Percentiles rank a stretch among this genome's conserved stretches.
phyloP scores from a whole-genome alignment of 495 filamentous ascomycete genomes.

The Annulohypoxylon bovei region DNA sequence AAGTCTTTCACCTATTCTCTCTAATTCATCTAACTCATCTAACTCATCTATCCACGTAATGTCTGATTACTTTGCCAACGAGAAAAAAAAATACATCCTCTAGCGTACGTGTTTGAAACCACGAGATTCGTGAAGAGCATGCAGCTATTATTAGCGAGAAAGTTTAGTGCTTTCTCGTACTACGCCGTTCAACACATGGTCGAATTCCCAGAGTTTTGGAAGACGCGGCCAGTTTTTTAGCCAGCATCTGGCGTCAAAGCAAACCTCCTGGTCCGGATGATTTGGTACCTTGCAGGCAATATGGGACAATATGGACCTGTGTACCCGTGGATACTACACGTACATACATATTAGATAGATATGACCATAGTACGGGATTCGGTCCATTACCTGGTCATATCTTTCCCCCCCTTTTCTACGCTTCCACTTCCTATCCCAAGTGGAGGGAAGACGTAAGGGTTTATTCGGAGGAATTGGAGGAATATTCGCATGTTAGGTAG shows the following conservation, averaged over 20 bases:
- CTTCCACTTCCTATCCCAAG: conserved; percentile 15
- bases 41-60: conserved; percentile 21
- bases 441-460: conserved; percentile 31
- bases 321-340: not conserved
- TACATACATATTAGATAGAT: not conserved
- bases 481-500: conserved; percentile 31
- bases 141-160: conserved; percentile 37
- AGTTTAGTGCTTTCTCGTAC: conserved; percentile 27
- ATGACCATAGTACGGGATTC: not conserved
- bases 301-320: conserved; percentile 8
- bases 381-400: not conserved
- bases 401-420: conserved; percentile 15
- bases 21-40: not conserved
- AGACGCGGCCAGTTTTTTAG: conserved; percentile 30
- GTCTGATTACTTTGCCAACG: conserved; percentile 7
- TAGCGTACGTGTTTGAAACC: conserved; percentile 27
- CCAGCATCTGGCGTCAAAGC: conserved; percentile 18
- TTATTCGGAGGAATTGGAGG: conserved; percentile 36
- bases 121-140: conserved; percentile 23
- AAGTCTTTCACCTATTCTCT: not conserved
- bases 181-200: conserved; percentile 30
- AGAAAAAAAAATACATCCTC: conserved; percentile 4
- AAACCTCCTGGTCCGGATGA: conserved; percentile 25
- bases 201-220: conserved; percentile 24
- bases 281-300: conserved; percentile 38